phyloP scores from a whole-genome alignment of 306 rosid species.

The Dryas drummondii region DNA sequence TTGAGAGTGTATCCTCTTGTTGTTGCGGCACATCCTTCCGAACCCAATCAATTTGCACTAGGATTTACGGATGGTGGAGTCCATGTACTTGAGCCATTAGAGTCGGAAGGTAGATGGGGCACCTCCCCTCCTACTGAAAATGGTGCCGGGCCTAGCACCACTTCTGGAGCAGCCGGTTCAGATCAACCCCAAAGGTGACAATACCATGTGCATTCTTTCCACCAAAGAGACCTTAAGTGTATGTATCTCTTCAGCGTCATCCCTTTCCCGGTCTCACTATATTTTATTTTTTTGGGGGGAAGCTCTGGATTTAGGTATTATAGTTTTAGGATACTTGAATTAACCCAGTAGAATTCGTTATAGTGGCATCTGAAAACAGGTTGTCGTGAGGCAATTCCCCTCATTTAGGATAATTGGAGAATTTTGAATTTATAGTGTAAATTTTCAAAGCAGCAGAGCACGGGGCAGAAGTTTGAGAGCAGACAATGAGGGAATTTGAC shows the following conservation, averaged over 20 bases:
- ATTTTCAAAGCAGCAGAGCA: conserved; percentile 30
- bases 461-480: conserved; percentile 35
- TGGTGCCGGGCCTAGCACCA: conserved; percentile 84
- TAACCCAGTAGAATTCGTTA: conserved; percentile 39
- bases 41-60: conserved; percentile 89
- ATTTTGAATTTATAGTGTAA: conserved; percentile 29
- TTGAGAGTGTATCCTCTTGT: conserved; percentile 74
- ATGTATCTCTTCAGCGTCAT: conserved; percentile 41
- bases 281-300: conserved; percentile 41
- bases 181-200: conserved; percentile 85
- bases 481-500: conserved; percentile 10
- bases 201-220: conserved; percentile 28
- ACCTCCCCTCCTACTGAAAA: conserved; percentile 83
- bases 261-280: conserved; percentile 45
- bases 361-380: conserved; percentile 42
- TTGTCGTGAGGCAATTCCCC: conserved; percentile 37
- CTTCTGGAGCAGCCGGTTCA: conserved; percentile 58
- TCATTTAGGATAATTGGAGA: conserved; percentile 38
- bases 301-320: conserved; percentile 56
- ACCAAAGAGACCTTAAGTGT: conserved; percentile 36
- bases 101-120: conserved; percentile 97
- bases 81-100: conserved; percentile 85
- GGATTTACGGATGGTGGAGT: conserved; percentile 96
- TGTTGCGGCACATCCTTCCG: conserved; percentile 95
- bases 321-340: conserved; percentile 59